Conservation (phyloP, 768 basidiomycete species). For the Kwoniella dejecticola region DNA sequence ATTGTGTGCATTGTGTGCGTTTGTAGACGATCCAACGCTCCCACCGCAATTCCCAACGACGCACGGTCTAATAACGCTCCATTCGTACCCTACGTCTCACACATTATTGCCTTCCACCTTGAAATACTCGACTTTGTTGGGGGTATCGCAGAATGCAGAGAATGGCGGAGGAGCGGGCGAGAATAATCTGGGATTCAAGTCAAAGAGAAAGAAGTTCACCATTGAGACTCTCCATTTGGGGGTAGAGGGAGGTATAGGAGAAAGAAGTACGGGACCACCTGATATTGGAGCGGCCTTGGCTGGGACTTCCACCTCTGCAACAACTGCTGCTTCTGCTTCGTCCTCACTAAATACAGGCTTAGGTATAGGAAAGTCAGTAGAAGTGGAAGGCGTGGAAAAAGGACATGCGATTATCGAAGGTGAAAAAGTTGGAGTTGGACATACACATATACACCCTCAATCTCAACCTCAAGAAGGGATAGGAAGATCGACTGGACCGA, state of each 20-base stretch:
- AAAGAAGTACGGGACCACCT: conserved; percentile 50
- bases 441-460: not conserved
- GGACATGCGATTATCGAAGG: not conserved
- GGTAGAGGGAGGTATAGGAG: conserved; percentile 56
- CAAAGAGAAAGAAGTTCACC: conserved; percentile 80
- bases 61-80: conserved; percentile 80
- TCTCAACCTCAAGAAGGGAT: not conserved
- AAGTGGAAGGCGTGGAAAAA: conserved; percentile 11
- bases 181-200: conserved; percentile 94
- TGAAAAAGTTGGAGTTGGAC: not conserved
- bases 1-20: no score
- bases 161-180: conserved; percentile 69
- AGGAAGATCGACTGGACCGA: conserved; percentile 18
- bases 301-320: not conserved
- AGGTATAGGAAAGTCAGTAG: not conserved
- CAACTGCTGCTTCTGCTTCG: not conserved
- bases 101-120: conserved; percentile 77
- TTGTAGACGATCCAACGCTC: conserved; percentile 80
- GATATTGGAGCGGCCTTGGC: conserved; percentile 21
- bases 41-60: conserved; percentile 74
- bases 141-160: conserved; percentile 62
- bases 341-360: no score
- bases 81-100: conserved; percentile 72
- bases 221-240: conserved; percentile 82
- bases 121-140: conserved; percentile 78